These are phyloP conservation scores for Pelargonium citronellum DNA, from an alignment of 441 rosid genomes.

Conservation along the genomic window DNA sequence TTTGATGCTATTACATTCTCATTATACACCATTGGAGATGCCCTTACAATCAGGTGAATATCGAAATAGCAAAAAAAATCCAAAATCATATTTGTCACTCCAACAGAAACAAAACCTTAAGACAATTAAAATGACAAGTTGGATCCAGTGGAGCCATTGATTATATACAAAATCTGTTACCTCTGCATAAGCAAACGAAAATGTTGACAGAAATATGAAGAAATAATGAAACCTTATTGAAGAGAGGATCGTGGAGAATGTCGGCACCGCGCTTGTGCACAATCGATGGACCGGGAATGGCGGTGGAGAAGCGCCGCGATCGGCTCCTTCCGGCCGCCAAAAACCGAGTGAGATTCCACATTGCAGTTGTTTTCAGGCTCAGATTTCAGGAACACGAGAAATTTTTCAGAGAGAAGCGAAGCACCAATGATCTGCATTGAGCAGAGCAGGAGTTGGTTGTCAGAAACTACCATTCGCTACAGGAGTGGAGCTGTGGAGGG, in stretches of 20 bases:
- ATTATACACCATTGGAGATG: no score
- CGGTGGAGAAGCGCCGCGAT: constrained; percentile 60
- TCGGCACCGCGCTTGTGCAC: constrained; percentile 95
- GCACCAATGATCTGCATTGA: background rate
- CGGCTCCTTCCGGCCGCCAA: constrained; percentile 40
- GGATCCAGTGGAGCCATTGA: background rate
- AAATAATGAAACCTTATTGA: constrained; percentile 59
- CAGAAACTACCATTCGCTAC: background rate
- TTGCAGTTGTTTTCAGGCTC: background rate
- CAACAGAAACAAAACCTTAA: background rate
- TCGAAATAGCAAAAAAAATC: no score
- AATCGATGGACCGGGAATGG: constrained; percentile 82
- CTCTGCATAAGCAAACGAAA: background rate
- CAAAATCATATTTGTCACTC: background rate
- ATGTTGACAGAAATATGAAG: no score
- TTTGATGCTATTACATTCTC: no score
- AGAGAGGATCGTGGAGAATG: constrained; percentile 99
- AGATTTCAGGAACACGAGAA: background rate
- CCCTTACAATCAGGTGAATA: no score
- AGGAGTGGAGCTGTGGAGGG: background rate
- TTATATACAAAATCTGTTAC: background rate
- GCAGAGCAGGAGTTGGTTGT: background rate
- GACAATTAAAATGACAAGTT: background rate
- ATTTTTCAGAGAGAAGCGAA: background rate
- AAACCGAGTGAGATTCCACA: constrained; percentile 56